Base-by-base conservation (phyloP, 345 rosid genomes). In the Orychophragmus violaceus region DNA sequence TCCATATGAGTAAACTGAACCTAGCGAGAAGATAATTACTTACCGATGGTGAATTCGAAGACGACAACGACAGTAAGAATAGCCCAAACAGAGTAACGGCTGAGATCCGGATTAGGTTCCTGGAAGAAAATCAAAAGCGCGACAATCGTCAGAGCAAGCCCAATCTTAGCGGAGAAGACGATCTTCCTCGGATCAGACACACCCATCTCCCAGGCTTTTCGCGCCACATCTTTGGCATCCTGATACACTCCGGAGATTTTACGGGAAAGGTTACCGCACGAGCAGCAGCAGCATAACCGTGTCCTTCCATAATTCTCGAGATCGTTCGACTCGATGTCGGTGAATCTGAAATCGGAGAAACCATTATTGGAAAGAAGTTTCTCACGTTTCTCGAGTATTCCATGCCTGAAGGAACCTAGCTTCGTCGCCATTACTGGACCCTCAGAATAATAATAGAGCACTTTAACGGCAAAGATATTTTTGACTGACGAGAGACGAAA, bases 41-140 rank as follows among this genome's bases (percentile, higher is more conserved):
- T 41, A 41, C 95, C 98, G 33, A 93, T 93, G 2, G 95, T 93
- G 81, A 93, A 93, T 71, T 89, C 98, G 74, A 93, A 93, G 29
- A 93, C 90, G 60, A 90, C 97, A 14, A 89, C 89, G 46, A 89
- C 97, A 5, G 98, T 41, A 1, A 41, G 48, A 41, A 41, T 41
- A 6, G 48, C 48, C 48, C 48, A 41, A 0, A 41, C 48, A 35
- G 78, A 87, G 84, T 89, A 78, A 9, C 85, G 80, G 35, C 89
- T 82, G 48, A 82, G 79, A 42, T 81, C 95, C 44, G 74, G 71
- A 64, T 81, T 59, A 11, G 96, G 90, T 51, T 78, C 79, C 59
- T 85, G 89, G 51, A 63, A 67, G 82, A 84, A 93, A 70, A 87
- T 83, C 66, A 89, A 70, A 55, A 93, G 44, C 12, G 97, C 85